Percentiles rank a stretch among this genome's conserved stretches.
phyloP scores from a whole-genome alignment of 2,329 filamentous ascomycete genomes.

The Aspergillus felis region DNA sequence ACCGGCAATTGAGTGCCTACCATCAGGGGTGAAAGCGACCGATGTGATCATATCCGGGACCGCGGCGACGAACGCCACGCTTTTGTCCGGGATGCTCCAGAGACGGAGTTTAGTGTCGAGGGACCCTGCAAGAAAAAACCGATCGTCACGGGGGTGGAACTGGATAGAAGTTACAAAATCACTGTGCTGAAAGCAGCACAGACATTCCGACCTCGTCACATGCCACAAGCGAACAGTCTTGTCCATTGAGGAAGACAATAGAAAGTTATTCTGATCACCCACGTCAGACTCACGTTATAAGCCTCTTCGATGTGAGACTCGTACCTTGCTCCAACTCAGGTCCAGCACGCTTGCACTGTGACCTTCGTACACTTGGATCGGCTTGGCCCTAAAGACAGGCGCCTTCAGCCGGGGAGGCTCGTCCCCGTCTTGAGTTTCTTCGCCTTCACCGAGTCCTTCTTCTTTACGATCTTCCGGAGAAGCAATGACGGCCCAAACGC shows the following conservation, averaged over 20 bases:
- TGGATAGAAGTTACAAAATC: conserved; percentile 93
- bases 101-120: conserved; percentile 82
- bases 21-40: conserved; percentile 89
- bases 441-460: conserved; percentile 66
- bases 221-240: conserved; percentile 97
- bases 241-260: conserved; percentile 95
- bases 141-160: conserved; percentile 91
- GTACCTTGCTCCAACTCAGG: conserved; percentile 91
- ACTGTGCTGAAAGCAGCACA: conserved; percentile 90
- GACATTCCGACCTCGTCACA: conserved; percentile 74
- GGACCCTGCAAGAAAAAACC: conserved; percentile 93
- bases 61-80: conserved; percentile 75
- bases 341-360: conserved; percentile 85
- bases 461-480: conserved; percentile 72
- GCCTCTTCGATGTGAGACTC: not conserved
- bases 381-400: conserved; percentile 80
- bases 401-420: conserved; percentile 68
- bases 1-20: conserved; percentile 83
- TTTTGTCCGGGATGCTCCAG: conserved; percentile 97
- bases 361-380: conserved; percentile 73
- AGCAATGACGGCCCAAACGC: conserved; percentile 84
- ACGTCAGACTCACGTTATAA: conserved; percentile 5
- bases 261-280: conserved; percentile 70
- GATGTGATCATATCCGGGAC: conserved; percentile 87
- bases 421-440: conserved; percentile 47